Evolutionary conservation across 352 stramenopile genomes (phyloP).

Genomic region (Aphanomyces euteiches): DNA sequence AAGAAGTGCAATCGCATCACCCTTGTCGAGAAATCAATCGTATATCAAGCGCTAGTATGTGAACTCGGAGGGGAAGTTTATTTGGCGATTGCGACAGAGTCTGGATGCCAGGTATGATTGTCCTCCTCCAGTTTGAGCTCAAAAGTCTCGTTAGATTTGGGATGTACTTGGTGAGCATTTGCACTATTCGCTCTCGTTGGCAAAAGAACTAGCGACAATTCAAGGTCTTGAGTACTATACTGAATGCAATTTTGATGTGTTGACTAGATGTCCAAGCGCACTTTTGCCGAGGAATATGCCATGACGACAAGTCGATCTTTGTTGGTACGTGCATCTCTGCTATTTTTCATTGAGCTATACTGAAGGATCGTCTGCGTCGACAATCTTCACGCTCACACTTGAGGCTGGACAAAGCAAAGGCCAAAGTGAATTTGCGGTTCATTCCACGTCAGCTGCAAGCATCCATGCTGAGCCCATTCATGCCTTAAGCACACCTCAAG

Average conservation of each 20-base stretch:
- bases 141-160: constrained; percentile 13
- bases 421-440: neutral
- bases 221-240: neutral
- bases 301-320: constrained; percentile 6
- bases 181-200: constrained; percentile 21
- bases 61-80: neutral
- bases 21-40: constrained; percentile 18
- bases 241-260: too few relatives aligned
- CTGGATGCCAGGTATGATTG: constrained; percentile 16
- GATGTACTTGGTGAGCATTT: constrained; percentile 24
- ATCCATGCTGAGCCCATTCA: neutral
- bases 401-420: constrained; percentile 7
- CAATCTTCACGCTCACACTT: neutral
- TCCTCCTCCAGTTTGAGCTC: neutral
- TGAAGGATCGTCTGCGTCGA: constrained; percentile 2
- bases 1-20: constrained; percentile 19
- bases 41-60: constrained; percentile 15
- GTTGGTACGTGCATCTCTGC: neutral
- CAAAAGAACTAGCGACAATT: constrained; percentile 4
- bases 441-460: neutral
- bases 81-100: constrained; percentile 19
- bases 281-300: neutral
- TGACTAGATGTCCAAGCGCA: neutral
- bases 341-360: constrained; percentile 4
- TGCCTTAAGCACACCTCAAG: neutral